Conservation (phyloP, 352 stramenopile species). For the Globisporangium nodosum region DNA sequence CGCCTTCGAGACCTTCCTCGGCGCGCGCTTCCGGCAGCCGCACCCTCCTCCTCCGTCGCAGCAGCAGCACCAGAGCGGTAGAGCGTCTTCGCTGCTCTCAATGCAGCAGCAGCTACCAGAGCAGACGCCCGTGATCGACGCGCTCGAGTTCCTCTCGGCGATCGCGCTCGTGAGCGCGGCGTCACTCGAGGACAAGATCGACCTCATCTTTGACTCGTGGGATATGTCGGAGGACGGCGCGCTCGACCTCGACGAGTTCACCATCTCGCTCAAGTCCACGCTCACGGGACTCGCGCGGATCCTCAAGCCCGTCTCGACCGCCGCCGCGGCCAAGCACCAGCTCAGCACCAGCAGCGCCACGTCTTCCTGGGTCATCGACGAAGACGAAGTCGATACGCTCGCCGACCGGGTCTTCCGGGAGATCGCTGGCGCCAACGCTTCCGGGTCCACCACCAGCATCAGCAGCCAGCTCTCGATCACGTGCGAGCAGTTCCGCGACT, state of each 20-base stretch:
- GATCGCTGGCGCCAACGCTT: constrained; percentile 32
- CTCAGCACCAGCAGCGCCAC: not conserved
- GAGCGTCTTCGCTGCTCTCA: no score
- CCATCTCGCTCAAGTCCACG: constrained; percentile 86
- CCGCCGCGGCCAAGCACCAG: constrained; percentile 2
- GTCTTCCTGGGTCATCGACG: constrained; percentile 20
- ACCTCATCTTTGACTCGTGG: constrained; percentile 83
- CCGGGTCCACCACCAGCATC: constrained; percentile 8
- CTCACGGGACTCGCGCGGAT: constrained; percentile 65
- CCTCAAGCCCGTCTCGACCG: constrained; percentile 22
- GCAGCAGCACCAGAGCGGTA: not conserved
- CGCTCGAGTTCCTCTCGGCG: constrained; percentile 72
- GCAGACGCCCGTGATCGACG: constrained; percentile 40
- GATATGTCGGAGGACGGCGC: constrained; percentile 81
- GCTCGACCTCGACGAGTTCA: constrained; percentile 79
- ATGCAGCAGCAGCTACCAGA: constrained; percentile 6
- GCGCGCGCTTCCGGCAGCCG: constrained; percentile 25
- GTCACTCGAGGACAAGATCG: constrained; percentile 71
- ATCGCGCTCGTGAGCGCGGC: constrained; percentile 61
- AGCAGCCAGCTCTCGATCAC: constrained; percentile 43
- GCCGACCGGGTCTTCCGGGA: constrained; percentile 66
- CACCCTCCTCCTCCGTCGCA: not conserved
- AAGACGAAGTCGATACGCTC: constrained; percentile 61
- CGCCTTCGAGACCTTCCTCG: constrained; percentile 54
- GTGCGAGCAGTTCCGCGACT: constrained; percentile 74